Evolutionary conservation across 2,329 filamentous ascomycete genomes (phyloP).

Genomic region (Albifimbria verrucaria): DNA sequence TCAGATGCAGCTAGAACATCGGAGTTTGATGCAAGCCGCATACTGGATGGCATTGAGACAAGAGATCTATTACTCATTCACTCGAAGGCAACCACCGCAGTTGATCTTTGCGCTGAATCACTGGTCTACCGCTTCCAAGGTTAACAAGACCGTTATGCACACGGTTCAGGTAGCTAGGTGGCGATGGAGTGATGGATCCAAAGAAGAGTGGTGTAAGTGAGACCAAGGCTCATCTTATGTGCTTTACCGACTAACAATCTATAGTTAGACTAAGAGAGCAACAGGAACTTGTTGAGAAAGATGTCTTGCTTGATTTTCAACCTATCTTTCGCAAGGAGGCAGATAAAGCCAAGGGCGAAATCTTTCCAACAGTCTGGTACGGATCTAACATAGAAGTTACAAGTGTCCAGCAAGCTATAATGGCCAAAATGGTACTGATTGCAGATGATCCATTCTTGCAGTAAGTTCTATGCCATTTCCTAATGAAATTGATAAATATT

Average conservation of each 20-base stretch:
- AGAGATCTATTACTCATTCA: slow-evolving; percentile 39
- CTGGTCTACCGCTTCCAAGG: slow-evolving; percentile 30
- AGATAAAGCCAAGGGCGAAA: slow-evolving; percentile 33
- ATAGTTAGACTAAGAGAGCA: slow-evolving; percentile 32
- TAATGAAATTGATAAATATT: not conserved
- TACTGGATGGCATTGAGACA: slow-evolving; percentile 40
- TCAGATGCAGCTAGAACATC: slow-evolving; percentile 29
- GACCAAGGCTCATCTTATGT: not conserved
- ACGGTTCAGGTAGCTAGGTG: slow-evolving; percentile 38
- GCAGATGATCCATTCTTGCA: slow-evolving; percentile 35
- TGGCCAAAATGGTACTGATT: slow-evolving; percentile 35
- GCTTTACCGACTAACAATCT: not conserved
- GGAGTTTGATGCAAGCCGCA: slow-evolving; percentile 34
- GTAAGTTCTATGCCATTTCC: slow-evolving; percentile 16
- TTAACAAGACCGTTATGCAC: slow-evolving; percentile 38
- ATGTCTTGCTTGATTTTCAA: slow-evolving; percentile 26
- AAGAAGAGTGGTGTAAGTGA: slow-evolving; percentile 34
- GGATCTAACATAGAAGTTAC: slow-evolving; percentile 35
- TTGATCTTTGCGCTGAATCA: slow-evolving; percentile 31
- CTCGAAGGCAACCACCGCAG: slow-evolving; percentile 33
- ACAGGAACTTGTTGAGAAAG: slow-evolving; percentile 30
- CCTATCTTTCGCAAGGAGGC: slow-evolving; percentile 31
- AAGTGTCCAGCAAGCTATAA: slow-evolving; percentile 36
- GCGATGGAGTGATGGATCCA: slow-evolving; percentile 34
- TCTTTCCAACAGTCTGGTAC: slow-evolving; percentile 38